Evolutionary conservation across 345 rosid genomes (phyloP).

Genomic region (Pugionium cornutum): DNA sequence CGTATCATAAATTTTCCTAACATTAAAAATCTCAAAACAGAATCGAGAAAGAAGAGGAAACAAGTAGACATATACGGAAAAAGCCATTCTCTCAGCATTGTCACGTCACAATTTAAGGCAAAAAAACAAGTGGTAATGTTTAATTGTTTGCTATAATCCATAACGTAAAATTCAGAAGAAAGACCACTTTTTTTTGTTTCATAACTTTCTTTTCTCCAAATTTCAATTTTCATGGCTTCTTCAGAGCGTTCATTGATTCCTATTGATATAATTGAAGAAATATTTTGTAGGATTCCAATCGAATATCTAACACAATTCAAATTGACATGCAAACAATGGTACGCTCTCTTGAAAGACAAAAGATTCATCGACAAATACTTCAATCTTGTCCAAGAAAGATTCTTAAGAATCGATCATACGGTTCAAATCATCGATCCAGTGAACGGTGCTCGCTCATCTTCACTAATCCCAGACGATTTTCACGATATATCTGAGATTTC

Average conservation of each 20-base stretch:
- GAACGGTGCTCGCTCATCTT: constrained; percentile 23
- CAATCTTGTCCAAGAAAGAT: constrained; percentile 34
- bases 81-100: background rate
- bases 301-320: constrained; percentile 34
- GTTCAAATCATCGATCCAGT: constrained; percentile 29
- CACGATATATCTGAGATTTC: constrained; percentile 17
- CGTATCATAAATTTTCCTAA: background rate
- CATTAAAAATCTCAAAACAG: constrained; percentile 14
- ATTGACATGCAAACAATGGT: constrained; percentile 33
- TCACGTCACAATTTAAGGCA: constrained; percentile 3
- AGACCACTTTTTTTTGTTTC: background rate
- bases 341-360: constrained; percentile 30
- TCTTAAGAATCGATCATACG: constrained; percentile 27
- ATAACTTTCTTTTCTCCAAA: background rate
- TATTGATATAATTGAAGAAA: constrained; percentile 33
- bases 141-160: constrained; percentile 15
- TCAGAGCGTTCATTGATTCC: constrained; percentile 30
- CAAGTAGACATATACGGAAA: background rate
- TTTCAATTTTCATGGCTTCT: constrained; percentile 27
- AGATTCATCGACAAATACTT: constrained; percentile 34
- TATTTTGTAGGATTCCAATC: constrained; percentile 18
- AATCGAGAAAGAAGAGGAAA: constrained; percentile 7
- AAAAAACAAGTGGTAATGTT: constrained; percentile 20
- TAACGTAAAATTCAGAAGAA: background rate
- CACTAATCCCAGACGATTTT: constrained; percentile 26